phyloP scores from a whole-genome alignment of 805 yeast species.

The Starmerella stellata region DNA sequence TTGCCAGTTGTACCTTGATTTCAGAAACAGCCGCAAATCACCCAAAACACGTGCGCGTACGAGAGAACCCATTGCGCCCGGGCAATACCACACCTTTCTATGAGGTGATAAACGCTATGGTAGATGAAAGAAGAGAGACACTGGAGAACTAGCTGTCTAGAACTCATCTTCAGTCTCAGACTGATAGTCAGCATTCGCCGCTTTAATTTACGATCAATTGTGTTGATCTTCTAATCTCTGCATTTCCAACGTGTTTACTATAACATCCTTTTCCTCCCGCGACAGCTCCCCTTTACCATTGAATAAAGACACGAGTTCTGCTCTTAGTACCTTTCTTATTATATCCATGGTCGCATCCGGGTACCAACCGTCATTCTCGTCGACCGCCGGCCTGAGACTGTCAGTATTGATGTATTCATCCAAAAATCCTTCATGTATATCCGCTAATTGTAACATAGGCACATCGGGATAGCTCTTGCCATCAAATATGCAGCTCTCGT shows the following conservation, averaged over 20 bases:
- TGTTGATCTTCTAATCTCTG: too few species aligned
- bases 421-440: constrained; percentile 51
- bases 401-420: constrained; percentile 27
- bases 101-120: background rate
- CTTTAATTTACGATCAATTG: too few species aligned
- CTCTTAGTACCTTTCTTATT: constrained; percentile 50
- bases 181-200: too few species aligned
- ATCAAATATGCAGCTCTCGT: constrained; percentile 30
- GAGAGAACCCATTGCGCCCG: background rate
- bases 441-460: constrained; percentile 62
- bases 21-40: background rate
- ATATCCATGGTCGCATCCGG: constrained; percentile 41
- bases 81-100: background rate
- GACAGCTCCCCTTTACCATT: background rate
- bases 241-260: background rate
- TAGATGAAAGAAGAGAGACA: too few species aligned
- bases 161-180: too few species aligned
- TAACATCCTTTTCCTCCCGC: background rate
- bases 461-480: constrained; percentile 54
- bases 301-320: constrained; percentile 24
- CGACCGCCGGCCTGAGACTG: constrained; percentile 28
- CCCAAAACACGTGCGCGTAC: background rate
- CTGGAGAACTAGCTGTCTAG: too few species aligned
- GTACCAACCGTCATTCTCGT: constrained; percentile 68
- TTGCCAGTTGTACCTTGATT: background rate